Base-by-base conservation (phyloP, 768 basidiomycete species). In the Auricularia cornea region DNA sequence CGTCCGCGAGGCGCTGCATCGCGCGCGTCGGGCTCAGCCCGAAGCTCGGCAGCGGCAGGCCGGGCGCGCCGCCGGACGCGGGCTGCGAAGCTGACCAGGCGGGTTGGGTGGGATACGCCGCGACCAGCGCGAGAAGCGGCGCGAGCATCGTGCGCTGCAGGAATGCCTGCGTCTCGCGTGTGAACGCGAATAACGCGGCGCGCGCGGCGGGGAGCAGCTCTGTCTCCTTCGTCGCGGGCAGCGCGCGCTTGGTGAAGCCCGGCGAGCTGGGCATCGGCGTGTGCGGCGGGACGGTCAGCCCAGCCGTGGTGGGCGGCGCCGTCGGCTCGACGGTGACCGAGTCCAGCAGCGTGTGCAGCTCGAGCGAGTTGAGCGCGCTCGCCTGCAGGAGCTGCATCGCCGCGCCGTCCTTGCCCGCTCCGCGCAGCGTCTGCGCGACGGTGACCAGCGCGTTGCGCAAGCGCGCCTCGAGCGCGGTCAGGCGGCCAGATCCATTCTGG, bases 11-110 rank as follows among this genome's bases (percentile, higher is more conserved):
- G 63, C 87, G 85, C 64, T 94, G 90, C 65, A 97, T 87, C 3
- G 83, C 86, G 61, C 93, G 91, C 62, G 88, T 96, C 1, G 94
- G 95, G 11, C 91, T 92, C 14, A 98, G 80, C 1, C 94, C 97
- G 77, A 99, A 99, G 5, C 84, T 91, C 2, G 97, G 97, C 5
- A 98, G 83, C 35, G 83, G 81, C 30, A 92, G 70, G 64, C 78
- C 77, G 63, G 68, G 68, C 8, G 66, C 61, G 51, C 64, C 77
- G 40, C 86, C 85, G 16, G 70, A 78, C 74, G 29, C 80, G 71
- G 16, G 77, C 79, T 26, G 79, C 77, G 1, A 81, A 74, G 30
- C n/a, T n/a, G 80, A 76, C 92, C 94, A 98, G 26, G 84, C 72
- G 0, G 91, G 69, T 0, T 85, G 80, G 1, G 82, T 76, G 0